Conservation (phyloP, 495 filamentous ascomycete genomes). For the Aspergillus saccharolyticus region DNA sequence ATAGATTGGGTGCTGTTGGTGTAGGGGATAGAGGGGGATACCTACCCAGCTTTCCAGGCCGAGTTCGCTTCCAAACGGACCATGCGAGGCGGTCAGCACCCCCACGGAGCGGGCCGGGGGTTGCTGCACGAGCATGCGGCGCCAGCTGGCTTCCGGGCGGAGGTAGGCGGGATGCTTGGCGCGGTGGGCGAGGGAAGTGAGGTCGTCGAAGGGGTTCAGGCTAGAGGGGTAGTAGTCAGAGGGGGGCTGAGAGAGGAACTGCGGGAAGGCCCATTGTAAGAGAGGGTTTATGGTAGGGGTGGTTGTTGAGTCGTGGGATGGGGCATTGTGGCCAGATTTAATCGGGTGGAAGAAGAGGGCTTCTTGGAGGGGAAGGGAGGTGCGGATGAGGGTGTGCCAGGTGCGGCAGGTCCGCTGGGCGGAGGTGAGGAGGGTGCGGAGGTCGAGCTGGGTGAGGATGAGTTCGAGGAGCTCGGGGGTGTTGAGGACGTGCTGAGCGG, state of each 20-base stretch:
- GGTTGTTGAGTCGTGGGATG: no score
- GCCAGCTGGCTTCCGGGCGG: conserved; percentile 2
- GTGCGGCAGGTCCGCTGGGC: conserved; percentile 4
- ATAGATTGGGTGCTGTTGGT: no score
- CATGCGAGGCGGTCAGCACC: not conserved
- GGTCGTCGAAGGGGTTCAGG: not conserved
- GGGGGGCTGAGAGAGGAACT: not conserved
- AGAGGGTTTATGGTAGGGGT: not conserved
- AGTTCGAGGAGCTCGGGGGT: conserved; percentile 16
- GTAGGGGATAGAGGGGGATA: no score
- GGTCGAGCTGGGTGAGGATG: conserved; percentile 5
- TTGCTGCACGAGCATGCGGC: conserved; percentile 5
- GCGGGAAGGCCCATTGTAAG: not conserved
- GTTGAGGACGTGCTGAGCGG: not conserved
- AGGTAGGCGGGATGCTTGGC: not conserved
- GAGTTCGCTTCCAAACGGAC: not conserved
- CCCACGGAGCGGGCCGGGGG: not conserved
- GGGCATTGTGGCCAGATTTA: not conserved
- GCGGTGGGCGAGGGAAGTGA: not conserved
- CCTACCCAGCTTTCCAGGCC: not conserved
- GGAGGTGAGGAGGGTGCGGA: conserved; percentile 4
- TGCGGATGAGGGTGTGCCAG: conserved; percentile 2
- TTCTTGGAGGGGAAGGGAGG: conserved; percentile 6
- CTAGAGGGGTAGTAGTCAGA: no score
- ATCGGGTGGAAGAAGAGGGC: conserved; percentile 2